Base-by-base conservation (phyloP, 352 stramenopile genomes). In the Globisporangium sylvaticum region DNA sequence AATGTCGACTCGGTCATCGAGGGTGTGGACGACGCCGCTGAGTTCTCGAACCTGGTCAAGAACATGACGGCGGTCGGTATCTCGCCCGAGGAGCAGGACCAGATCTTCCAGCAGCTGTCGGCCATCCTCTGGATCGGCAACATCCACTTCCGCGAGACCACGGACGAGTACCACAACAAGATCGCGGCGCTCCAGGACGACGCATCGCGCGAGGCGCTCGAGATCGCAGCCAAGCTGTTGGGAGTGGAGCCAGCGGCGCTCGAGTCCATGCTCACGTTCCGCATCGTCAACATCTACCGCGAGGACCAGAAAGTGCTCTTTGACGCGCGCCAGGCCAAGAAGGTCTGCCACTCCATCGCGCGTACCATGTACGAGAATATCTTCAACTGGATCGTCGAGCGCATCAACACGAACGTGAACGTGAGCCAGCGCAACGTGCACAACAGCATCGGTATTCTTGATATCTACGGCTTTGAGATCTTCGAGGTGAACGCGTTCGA, bases 391-490 rank as follows among this genome's bases (percentile, higher is more conserved):
- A 87, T 97, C 65, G 87, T 97, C 42, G 73, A 71, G 46, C 85
- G 85, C 46, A 90, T 94, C 73, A 97, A 97, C 84, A 79, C 71
- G 74, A 93, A 87, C 57, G 88, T 95, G 64, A 80, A 76, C 69
- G 85, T 80, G 72, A 82, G 79, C 65, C 73, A 80, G 62, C 75
- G 72, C 9, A 65, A 81, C 48, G 86, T 94, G 42, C 81, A 70
- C 62, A 94, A 89, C 70, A 90, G 77, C 69, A 94, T 97, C 60
- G 88, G 89, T 6, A 93, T 97, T 58, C 74, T 97, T 53, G 89
- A 97, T 67, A 97, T 97, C 68, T 97, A 94, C 68, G 89, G 89
- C 2, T 97, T 97, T 60, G 89, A 97, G 74, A 95, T 95, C 64
- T 95, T 97, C 58, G 81, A 95, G 8, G 80, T 90, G 53, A 97